Percentiles rank a stretch among this genome's conserved stretches.
Evolutionary conservation across 2,329 filamentous ascomycete species (phyloP).

Genomic region (Sclerotinia glacialis): DNA sequence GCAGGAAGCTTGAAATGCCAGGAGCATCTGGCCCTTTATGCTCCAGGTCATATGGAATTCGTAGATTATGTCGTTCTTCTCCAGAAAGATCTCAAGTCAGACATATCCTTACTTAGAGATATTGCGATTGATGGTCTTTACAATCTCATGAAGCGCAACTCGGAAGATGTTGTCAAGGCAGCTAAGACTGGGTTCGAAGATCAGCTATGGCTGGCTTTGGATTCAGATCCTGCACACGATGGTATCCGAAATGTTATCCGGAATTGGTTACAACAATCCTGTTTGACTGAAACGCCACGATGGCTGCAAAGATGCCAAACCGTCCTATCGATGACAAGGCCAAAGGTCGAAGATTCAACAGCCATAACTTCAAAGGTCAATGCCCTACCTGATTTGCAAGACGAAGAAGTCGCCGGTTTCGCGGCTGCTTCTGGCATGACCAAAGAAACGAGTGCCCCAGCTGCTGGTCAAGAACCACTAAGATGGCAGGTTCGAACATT

Average conservation of each 20-base stretch:
- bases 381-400: constrained; percentile 74
- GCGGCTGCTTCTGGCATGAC: constrained; percentile 64
- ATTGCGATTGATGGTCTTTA: constrained; percentile 85
- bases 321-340: constrained; percentile 82
- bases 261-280: constrained; percentile 92
- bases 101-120: constrained; percentile 67
- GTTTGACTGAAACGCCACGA: constrained; percentile 70
- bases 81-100: constrained; percentile 72
- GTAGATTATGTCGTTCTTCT: constrained; percentile 77
- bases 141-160: constrained; percentile 91
- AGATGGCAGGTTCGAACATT: constrained; percentile 96
- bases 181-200: constrained; percentile 81
- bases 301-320: constrained; percentile 90
- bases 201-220: constrained; percentile 85
- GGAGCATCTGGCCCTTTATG: constrained; percentile 90
- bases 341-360: constrained; percentile 55
- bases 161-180: constrained; percentile 73
- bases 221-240: constrained; percentile 70
- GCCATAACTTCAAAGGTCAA: constrained; percentile 48
- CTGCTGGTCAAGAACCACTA: constrained; percentile 76
- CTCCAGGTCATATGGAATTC: constrained; percentile 83
- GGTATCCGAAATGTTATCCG: constrained; percentile 82
- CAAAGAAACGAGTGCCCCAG: constrained; percentile 53
- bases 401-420: constrained; percentile 96
- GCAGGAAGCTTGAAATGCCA: constrained; percentile 77